Evolutionary conservation across 2,329 filamentous ascomycete genomes (phyloP), one percentile per base, ranked within the genome.

Genomic region (Tolypocladium cylindrosporum): DNA sequence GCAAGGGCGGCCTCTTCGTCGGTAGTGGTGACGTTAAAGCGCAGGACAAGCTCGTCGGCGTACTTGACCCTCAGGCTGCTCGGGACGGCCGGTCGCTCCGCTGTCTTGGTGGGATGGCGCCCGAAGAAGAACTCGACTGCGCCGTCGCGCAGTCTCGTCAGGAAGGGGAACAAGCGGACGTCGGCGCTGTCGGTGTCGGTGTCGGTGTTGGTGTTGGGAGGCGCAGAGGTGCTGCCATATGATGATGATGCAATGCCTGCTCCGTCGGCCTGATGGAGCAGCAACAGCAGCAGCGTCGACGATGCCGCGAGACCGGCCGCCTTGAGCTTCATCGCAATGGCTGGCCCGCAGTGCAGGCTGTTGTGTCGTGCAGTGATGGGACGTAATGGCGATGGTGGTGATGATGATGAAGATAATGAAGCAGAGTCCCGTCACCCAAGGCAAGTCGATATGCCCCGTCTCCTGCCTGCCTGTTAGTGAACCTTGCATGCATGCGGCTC

Each of bases 1-100:
- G 86, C 81, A 58, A 96, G 76, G 1, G 87, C 87, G 40, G 75
- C 73, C 59, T 89, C 86, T 67, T 96, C 89, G 24, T 85, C 79
- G 3, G 79, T 72, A 34, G 82, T 85, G 61, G 81, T 86, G 57
- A 97, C 76, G 67, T 88, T 90, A 79, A 97, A 97, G 43, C 94
- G 86, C 61, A 97, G 76, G 19, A 99, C 91, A n/a, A 96, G 80
- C 71, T 97, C 87, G 61, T 88, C 83, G 61, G 85, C 84, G 70
- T 96, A 96, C 62, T 75, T 75, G 36, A 68, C 74, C 36, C 75
- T 70, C 36, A 75, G 62, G 53, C 66, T 70, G 59, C 63, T 69
- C 61, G 66, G 63, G 55, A 66, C 60, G 57, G 66, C 40, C 37
- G 64, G 61, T n/a, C 60, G 58, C 37, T 61, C 55, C 61, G 63